Evolutionary conservation across 2,329 filamentous ascomycete genomes (phyloP).

Genomic region (Aureobasidium zeae): DNA sequence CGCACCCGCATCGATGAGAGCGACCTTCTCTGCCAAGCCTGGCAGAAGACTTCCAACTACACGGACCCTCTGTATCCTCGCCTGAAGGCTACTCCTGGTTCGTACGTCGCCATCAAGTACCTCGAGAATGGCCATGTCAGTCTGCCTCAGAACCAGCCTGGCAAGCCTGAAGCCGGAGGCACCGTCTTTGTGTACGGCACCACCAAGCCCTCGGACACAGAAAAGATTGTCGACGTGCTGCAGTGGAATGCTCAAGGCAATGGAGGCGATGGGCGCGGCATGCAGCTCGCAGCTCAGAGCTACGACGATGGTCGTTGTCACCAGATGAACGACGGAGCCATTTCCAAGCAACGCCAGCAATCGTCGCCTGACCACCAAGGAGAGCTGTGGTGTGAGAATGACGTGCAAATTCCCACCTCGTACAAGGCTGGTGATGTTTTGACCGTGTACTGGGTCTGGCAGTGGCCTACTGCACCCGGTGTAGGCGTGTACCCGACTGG

Average conservation of each 20-base stretch:
- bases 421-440: slow-evolving; percentile 55
- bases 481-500: slow-evolving; percentile 34
- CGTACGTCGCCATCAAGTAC: slow-evolving; percentile 41
- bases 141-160: slow-evolving; percentile 31
- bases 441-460: slow-evolving; percentile 94
- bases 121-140: slow-evolving; percentile 44
- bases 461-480: slow-evolving; percentile 58
- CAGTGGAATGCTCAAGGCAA: slow-evolving; percentile 73
- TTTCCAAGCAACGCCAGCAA: slow-evolving; percentile 51
- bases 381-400: slow-evolving; percentile 70
- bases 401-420: slow-evolving; percentile 64
- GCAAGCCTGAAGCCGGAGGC: slow-evolving; percentile 37
- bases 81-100: slow-evolving; percentile 47
- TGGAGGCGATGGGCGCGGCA: slow-evolving; percentile 69
- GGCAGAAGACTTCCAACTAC: slow-evolving; percentile 48
- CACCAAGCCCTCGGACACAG: slow-evolving; percentile 40
- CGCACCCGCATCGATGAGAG: slow-evolving; percentile 40
- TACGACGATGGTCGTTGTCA: slow-evolving; percentile 91
- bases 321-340: slow-evolving; percentile 55
- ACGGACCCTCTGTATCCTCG: slow-evolving; percentile 48
- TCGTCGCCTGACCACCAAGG: slow-evolving; percentile 45
- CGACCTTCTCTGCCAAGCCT: slow-evolving; percentile 54
- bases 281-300: slow-evolving; percentile 64
- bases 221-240: slow-evolving; percentile 57
- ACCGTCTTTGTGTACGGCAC: slow-evolving; percentile 43